Evolutionary conservation across 1,284 basidiomycete genomes (phyloP), one percentile per base, ranked within the genome.

Genomic region (Inonotus obliquus): DNA sequence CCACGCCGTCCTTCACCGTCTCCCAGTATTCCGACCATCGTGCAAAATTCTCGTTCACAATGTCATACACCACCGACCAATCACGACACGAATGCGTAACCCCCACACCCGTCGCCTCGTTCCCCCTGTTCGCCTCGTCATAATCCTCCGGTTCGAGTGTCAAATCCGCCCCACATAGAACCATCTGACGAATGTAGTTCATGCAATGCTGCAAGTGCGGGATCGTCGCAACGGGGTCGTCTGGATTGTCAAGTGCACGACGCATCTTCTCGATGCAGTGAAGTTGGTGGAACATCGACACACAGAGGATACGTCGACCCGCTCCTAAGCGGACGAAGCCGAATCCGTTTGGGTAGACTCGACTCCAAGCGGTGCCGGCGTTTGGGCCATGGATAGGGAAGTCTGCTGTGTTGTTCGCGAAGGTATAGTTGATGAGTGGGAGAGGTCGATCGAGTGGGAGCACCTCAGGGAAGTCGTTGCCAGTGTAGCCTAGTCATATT

Each of bases 271-370:
- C 66, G 25, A 74, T 60, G 60, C 74, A 75, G 54, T 74, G 74
- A 17, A 74, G 58, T 64, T 74, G 65, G 66, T 75, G 72, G 65
- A 71, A 73, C 69, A 74, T 73, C n/a, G 70, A 64, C 29, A 61
- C 53, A 39, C 61, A 61, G 38, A 64, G 59, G 38, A 65, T 61
- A 44, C 63, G 65, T 7, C 57, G 44, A 19, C 61, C 59, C 19
- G 53, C 11, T 21, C 65, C 65, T 25, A 65, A 54, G 56, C 65
- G 51, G 19, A 65, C 65, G 57, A 64, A 65, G 17, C 63, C 65
- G 25, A 57, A 57, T 5, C 65, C 63, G 27, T 63, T 37, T 4
- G 59, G 58, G 27, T 63, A 60, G 47, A 63, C 29, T n/a, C 53
- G 14, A 38, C 41, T 63, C 59, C 62, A 63, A 17, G 49, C 54